Base-by-base conservation (phyloP, 345 rosid species). In the Eucalyptus erythrocorys region DNA sequence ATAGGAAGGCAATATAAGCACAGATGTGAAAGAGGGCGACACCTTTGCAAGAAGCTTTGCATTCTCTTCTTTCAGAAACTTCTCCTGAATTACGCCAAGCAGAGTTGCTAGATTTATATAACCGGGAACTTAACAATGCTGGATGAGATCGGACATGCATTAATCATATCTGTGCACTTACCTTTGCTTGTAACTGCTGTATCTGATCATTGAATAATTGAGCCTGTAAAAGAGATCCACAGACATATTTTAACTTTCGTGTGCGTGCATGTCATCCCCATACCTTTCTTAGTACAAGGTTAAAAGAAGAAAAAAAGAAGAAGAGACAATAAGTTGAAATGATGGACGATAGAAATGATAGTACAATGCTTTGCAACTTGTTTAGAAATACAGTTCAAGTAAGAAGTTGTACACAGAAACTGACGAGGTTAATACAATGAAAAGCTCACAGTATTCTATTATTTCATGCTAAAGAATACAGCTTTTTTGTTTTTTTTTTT, bases 161-260 rank as follows among this genome's bases (percentile, higher is more conserved):
- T 64, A 7, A 14, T 64, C 76, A 1, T n/a, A 64, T n/a, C 16
- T 7, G 19, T n/a, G 8, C 37, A 40, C 13, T 45, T 90, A 94
- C 96, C 95, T 90, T 92, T 80, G 88, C 94, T 88, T 92, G 90
- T 66, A 93, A 91, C 85, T 93, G 92, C 88, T 91, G 87, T 88
- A 92, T 49, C 90, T 91, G 94, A 91, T 91, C 93, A 53, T 89
- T 88, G 30, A 88, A 89, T 81, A 96, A 87, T 86, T 90, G 89
- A 90, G 85, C 90, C 96, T 96, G 92, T 15, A 89, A 88, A 53
- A 13, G 5, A 48, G 48, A 17, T 45, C 59, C 50, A 47, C 19
- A 40, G 34, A 43, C 48, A 64, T 16, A 14, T 30, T 64, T n/a
- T 64, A 64, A 64, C 37, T 64, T n/a, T n/a, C 76, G 5, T 7